These are phyloP conservation scores for Suhomyces panamericanus DNA, from an alignment of 1,139 yeast genomes.

Conservation along the genomic window DNA sequence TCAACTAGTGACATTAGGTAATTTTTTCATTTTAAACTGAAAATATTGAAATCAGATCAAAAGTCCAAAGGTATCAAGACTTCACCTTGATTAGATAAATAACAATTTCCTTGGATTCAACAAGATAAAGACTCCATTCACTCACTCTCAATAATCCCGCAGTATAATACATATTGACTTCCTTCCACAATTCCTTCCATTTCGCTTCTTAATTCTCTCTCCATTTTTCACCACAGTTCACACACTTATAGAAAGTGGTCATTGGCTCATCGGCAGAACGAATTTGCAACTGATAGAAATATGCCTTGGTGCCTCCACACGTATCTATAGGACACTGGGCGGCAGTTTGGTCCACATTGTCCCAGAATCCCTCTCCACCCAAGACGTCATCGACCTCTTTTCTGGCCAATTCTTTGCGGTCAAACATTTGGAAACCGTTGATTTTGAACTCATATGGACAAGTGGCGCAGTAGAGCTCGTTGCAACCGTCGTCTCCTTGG, in stretches of 20 bases:
- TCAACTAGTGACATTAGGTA: too few species aligned
- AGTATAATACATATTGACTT: background rate
- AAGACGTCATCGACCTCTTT: slow-evolving; percentile 94
- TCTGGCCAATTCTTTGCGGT: slow-evolving; percentile 76
- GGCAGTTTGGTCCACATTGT: slow-evolving; percentile 87
- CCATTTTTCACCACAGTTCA: slow-evolving; percentile 93
- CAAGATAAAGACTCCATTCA: background rate
- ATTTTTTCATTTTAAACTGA: too few species aligned
- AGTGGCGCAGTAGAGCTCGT: slow-evolving; percentile 79
- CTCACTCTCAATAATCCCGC: background rate
- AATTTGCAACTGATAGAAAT: slow-evolving; percentile 94
- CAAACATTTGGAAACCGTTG: slow-evolving; percentile 78
- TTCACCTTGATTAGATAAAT: too few species aligned
- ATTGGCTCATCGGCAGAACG: slow-evolving; percentile 91
- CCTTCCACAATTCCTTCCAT: background rate
- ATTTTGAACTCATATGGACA: slow-evolving; percentile 95
- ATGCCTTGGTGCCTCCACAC: slow-evolving; percentile 90
- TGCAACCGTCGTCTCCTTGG: slow-evolving; percentile 43
- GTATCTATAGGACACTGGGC: slow-evolving; percentile 87
- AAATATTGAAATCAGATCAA: too few species aligned
- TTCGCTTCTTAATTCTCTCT: slow-evolving; percentile 70
- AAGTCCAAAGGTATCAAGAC: too few species aligned
- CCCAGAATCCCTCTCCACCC: slow-evolving; percentile 99
- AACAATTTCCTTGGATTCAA: too few species aligned
- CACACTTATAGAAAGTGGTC: slow-evolving; percentile 96